Evolutionary conservation across 2,329 filamentous ascomycete genomes (phyloP).

Genomic region (Neurospora sp.): DNA sequence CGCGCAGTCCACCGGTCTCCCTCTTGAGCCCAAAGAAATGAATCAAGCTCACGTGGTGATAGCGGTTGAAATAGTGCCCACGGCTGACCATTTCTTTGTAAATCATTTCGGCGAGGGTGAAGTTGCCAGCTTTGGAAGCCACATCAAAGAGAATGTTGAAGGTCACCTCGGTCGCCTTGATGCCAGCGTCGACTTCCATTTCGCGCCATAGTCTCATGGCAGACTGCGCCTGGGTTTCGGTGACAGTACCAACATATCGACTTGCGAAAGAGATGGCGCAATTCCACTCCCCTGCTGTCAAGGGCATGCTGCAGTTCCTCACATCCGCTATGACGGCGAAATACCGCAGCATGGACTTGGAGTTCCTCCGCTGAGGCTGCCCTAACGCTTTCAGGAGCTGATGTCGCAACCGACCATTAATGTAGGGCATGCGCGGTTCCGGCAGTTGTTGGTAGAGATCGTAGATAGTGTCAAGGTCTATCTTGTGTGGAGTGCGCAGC

Average conservation of each 20-base stretch:
- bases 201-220: slow-evolving; percentile 74
- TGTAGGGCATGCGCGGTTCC: slow-evolving; percentile 39
- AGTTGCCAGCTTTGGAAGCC: slow-evolving; percentile 78
- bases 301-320: slow-evolving; percentile 58
- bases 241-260: slow-evolving; percentile 52
- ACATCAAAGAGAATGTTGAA: slow-evolving; percentile 91
- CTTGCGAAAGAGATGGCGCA: slow-evolving; percentile 71
- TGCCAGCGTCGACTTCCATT: slow-evolving; percentile 67
- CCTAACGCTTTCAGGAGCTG: slow-evolving; percentile 59
- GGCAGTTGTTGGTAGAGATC: slow-evolving; percentile 39
- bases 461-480: slow-evolving; percentile 36
- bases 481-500: slow-evolving; percentile 30
- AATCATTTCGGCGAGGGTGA: slow-evolving; percentile 72
- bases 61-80: slow-evolving; percentile 60
- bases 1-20: slow-evolving; percentile 64
- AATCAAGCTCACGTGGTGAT: slow-evolving; percentile 72
- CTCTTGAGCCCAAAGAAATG: slow-evolving; percentile 69
- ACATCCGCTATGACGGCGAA: slow-evolving; percentile 78
- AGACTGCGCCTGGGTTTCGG: slow-evolving; percentile 51
- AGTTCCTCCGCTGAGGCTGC: slow-evolving; percentile 44
- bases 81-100: slow-evolving; percentile 70
- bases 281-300: slow-evolving; percentile 69
- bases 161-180: slow-evolving; percentile 64
- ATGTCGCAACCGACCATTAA: slow-evolving; percentile 45
- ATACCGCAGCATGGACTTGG: slow-evolving; percentile 66